Base-by-base conservation (phyloP, 345 rosid genomes). In the Eucalyptus sp. region DNA sequence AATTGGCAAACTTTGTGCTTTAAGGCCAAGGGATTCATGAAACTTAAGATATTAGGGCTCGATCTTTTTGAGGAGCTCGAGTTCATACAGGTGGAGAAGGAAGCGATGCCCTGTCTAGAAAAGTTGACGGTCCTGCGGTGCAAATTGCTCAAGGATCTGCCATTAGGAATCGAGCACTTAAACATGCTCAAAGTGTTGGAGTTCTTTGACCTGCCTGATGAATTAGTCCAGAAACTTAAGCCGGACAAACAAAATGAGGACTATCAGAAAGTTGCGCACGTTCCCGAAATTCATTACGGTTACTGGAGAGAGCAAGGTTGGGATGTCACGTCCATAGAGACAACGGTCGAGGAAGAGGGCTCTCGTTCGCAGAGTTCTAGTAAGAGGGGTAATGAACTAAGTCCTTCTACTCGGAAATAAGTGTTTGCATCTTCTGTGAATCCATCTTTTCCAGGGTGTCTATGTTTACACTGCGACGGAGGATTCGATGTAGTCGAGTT, bases 261-360 rank as follows among this genome's bases (percentile, higher is more conserved):
- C 60, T 90, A 86, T 52, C 49, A 22, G 43, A 91, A 90, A 64
- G 88, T 91, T 10, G 91, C 90, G 31, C 90, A 83, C 86, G 71
- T 92, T 84, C 92, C 93, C 20, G 92, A 92, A 88, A 91, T 92
- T 50, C 86, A 66, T 86, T 88, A 79, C 11, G 91, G 89, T 14
- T 89, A 91, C 89, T 91, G 90, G 91, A 89, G 92, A 80, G 91
- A 92, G 29, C 90, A 90, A 7, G 92, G 90, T 17, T 89, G 92
- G 93, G 90, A 93, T 33, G 90, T 91, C 33, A 88, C 90, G 31
- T 80, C 91, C 13, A 50, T 90, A 27, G 91, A 88, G 44, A 84
- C 81, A 79, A 60, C 87, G 33, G 84, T 76, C 88, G 83, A 3
- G 88, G 88, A 56, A 89, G 50, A 76, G 56, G 90, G 88, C 56